Conservation (phyloP, 768 basidiomycete species). For the Pisolithus marmoratus region DNA sequence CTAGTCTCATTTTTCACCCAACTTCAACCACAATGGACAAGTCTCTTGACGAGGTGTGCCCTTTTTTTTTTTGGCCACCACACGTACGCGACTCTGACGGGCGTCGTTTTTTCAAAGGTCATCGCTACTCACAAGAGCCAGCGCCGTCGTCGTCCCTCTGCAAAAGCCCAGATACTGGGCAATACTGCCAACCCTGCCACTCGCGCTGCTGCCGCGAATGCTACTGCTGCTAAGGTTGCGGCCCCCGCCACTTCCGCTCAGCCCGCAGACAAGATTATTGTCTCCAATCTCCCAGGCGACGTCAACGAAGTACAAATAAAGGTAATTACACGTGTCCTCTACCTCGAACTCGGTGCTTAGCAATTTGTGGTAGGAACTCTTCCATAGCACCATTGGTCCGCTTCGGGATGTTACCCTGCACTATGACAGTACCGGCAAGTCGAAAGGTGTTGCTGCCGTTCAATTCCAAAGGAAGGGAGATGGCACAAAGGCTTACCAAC, state of each 20-base stretch:
- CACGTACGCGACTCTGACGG: constrained; percentile 15
- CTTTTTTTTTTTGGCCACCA: constrained; percentile 4
- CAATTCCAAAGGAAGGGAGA: constrained; percentile 83
- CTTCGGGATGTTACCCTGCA: constrained; percentile 79
- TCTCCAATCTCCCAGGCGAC: constrained; percentile 88
- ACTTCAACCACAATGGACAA: constrained; percentile 56
- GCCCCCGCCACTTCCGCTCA: constrained; percentile 32
- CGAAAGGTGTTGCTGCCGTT: constrained; percentile 87
- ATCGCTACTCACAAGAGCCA: constrained; percentile 53
- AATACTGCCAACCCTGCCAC: constrained; percentile 43
- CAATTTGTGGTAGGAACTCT: constrained; percentile 67
- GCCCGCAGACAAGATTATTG: constrained; percentile 84
- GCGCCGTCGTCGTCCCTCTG: constrained; percentile 39
- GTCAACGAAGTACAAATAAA: constrained; percentile 93
- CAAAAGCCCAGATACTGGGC: constrained; percentile 59
- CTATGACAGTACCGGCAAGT: constrained; percentile 80
- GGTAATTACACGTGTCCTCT: constrained; percentile 42
- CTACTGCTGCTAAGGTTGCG: constrained; percentile 36
- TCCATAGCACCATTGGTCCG: constrained; percentile 84
- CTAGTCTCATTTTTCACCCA: constrained; percentile 1
- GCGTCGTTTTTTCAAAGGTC: constrained; percentile 41
- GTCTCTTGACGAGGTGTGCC: constrained; percentile 75
- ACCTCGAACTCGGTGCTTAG: neutral
- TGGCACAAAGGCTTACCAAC: constrained; percentile 84
- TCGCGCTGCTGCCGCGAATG: constrained; percentile 48